Percentiles rank a stretch among this genome's conserved stretches.
phyloP scores from a whole-genome alignment of 257 asterid genomes.

The Fraxinus excelsior region DNA sequence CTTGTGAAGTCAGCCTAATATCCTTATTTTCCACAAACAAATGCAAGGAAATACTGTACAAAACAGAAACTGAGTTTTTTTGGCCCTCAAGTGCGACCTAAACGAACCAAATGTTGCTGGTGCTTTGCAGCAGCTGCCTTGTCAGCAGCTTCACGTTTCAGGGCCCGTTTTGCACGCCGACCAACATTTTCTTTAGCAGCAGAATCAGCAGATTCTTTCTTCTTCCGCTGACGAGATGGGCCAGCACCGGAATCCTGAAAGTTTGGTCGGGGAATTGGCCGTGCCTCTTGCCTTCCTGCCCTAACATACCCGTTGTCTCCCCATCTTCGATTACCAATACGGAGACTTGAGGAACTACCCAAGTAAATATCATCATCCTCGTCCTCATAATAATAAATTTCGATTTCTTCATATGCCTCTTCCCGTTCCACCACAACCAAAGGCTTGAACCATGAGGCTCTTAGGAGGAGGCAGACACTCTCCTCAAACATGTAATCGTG shows the following conservation, averaged over 20 bases:
- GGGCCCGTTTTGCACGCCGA: constrained; percentile 81
- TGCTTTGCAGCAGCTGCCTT: constrained; percentile 77
- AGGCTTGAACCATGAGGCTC: constrained; percentile 90
- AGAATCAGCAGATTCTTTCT: constrained; percentile 40
- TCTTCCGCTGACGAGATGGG: constrained; percentile 68
- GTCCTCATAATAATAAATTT: constrained; percentile 51
- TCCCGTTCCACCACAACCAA: constrained; percentile 59
- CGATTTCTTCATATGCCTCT: constrained; percentile 53
- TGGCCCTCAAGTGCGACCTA: constrained; percentile 40
- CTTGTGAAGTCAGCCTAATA: not conserved
- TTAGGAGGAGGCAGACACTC: constrained; percentile 87
- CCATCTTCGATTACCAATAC: constrained; percentile 80
- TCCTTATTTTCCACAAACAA: constrained; percentile 9
- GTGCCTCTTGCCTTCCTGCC: constrained; percentile 82
- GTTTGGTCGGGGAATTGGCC: constrained; percentile 44
- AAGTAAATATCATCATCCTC: constrained; percentile 49
- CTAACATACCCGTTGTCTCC: constrained; percentile 84
- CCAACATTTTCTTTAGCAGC: constrained; percentile 49
- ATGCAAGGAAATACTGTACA: constrained; percentile 25
- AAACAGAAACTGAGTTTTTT: not conserved
- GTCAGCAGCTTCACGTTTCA: constrained; percentile 82
- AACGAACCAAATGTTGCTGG: constrained; percentile 59
- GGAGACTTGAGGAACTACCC: constrained; percentile 50
- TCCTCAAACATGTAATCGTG: constrained; percentile 91
- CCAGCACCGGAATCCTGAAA: constrained; percentile 49